Base-by-base conservation (phyloP, 2,329 filamentous ascomycete genomes). In the Trematosphaeria pertusa region DNA sequence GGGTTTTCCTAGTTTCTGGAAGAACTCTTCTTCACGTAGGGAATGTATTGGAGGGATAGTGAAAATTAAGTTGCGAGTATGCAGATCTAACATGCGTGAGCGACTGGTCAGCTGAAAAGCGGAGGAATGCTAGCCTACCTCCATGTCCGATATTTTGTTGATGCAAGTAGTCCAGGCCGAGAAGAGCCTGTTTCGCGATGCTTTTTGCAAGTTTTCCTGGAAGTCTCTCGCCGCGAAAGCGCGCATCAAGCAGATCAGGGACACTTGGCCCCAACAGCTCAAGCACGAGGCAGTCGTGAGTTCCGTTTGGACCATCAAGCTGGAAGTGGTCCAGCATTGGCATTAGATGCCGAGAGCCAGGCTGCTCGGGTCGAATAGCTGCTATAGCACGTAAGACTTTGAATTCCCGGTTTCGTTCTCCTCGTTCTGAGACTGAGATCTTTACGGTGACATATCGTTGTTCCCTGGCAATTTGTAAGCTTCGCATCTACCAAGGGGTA, bases 201-300 rank as follows among this genome's bases (percentile, higher is more conserved):
- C 21, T 44, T 58, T 74, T 78, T 10, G 75, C 75, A 50, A 58
- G 36, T 21, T 0, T 52, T 10, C 50, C 68, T 4, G 75, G 74
- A 40, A 77, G 58, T 62, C 75, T 64, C 60, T 61, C 48, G 49
- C 61, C 55, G 52, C 55, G 17, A 46, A 71, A 71, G 14, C 62
- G 65, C 8, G 56, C 49, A 37, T 61, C 54, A 43, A 75, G 65
- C 48, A 69, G 54, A 36, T 69, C 61, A 9, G 72, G 65, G 14
- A 77, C 61, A 55, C 60, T 77, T 6, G 74, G 67, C 2, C 73
- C 74, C 20, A 76, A 42, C n/a, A 73, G 57, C 32, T 76, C 69
- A 35, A 72, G 67, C 5, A 79, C 70, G 0, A 79, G 56, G 53
- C 76, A 80, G n/a, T 64, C 52, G 50, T 80, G 76, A 2, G 22